A percentile compares a stretch with the other conserved stretches of the same genome.
phyloP scores from a whole-genome alignment of 1,284 basidiomycete genomes.

The Butyriboletus appendiculatus region DNA sequence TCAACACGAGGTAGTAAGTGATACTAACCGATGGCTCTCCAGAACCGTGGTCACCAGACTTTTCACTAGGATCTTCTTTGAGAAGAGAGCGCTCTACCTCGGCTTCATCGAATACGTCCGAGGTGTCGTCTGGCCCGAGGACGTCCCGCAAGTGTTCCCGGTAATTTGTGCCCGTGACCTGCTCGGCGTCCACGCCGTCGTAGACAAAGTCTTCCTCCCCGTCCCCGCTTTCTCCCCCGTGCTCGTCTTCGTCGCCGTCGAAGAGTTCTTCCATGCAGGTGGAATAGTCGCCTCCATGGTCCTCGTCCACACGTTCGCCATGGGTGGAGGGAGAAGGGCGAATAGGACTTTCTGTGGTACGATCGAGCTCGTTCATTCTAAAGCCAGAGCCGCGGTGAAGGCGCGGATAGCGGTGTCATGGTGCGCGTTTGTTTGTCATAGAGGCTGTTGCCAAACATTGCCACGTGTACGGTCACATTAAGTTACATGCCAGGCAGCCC shows the following conservation, averaged over 20 bases:
- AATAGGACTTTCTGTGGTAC: neutral
- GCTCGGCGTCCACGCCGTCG: conserved; percentile 61
- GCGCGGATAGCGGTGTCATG: neutral
- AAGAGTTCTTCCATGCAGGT: conserved; percentile 75
- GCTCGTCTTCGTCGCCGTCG: conserved; percentile 44
- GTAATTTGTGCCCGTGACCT: conserved; percentile 48
- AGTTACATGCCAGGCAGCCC: neutral
- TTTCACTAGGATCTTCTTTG: conserved; percentile 35
- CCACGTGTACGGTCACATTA: conserved; percentile 21
- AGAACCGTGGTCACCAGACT: conserved; percentile 36
- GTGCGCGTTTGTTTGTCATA: conserved; percentile 23
- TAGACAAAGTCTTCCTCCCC: conserved; percentile 73
- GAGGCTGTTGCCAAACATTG: conserved; percentile 32
- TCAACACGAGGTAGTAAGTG: conserved; percentile 11
- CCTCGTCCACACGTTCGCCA: conserved; percentile 35
- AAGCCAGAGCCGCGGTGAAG: neutral
- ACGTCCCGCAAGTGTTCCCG: conserved; percentile 71
- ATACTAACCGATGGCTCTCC: conserved; percentile 44
- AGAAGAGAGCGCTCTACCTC: conserved; percentile 50
- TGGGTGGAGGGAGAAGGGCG: conserved; percentile 24
- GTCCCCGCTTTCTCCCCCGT: conserved; percentile 42
- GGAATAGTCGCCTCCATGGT: conserved; percentile 60
- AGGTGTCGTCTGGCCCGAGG: conserved; percentile 63
- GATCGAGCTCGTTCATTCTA: conserved; percentile 14
- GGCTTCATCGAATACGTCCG: conserved; percentile 49